These are phyloP conservation scores for Alternaria novae-zelandiae DNA, from an alignment of 2,329 filamentous ascomycete genomes.

Conservation along the genomic window DNA sequence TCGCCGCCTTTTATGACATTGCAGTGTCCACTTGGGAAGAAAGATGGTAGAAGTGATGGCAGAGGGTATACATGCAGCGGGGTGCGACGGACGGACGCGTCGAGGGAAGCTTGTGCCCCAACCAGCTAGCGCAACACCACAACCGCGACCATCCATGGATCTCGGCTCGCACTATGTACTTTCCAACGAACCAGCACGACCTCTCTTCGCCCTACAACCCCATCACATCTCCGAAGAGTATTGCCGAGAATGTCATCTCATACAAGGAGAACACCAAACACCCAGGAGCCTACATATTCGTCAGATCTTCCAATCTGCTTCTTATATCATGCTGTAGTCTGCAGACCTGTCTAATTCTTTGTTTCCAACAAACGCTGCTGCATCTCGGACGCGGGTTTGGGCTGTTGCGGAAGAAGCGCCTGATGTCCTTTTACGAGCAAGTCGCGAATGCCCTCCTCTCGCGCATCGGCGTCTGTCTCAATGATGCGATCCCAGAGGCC, in stretches of 20 bases:
- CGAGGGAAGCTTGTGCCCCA: background rate
- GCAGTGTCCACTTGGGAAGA: background rate
- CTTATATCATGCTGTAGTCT: background rate
- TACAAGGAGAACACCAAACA: background rate
- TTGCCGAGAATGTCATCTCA: background rate
- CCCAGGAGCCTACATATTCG: background rate
- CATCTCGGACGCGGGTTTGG: background rate
- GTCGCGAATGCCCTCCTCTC: background rate
- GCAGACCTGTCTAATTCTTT: background rate
- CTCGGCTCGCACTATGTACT: background rate
- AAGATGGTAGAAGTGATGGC: background rate
- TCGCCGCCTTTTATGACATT: background rate
- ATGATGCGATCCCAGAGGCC: background rate
- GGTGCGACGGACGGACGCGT: background rate
- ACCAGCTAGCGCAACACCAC: background rate
- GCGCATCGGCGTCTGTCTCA: background rate
- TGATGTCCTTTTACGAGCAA: background rate
- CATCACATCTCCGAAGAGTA: background rate
- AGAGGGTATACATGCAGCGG: background rate
- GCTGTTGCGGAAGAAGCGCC: background rate
- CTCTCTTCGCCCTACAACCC: background rate
- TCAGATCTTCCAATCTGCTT: background rate
- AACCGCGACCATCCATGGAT: background rate
- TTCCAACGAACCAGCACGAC: background rate
- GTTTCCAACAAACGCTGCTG: background rate